A percentile compares a stretch with the other conserved stretches of the same genome.
Evolutionary conservation across 2,329 filamentous ascomycete genomes (phyloP).

Genomic region (Monosporascus sp.): DNA sequence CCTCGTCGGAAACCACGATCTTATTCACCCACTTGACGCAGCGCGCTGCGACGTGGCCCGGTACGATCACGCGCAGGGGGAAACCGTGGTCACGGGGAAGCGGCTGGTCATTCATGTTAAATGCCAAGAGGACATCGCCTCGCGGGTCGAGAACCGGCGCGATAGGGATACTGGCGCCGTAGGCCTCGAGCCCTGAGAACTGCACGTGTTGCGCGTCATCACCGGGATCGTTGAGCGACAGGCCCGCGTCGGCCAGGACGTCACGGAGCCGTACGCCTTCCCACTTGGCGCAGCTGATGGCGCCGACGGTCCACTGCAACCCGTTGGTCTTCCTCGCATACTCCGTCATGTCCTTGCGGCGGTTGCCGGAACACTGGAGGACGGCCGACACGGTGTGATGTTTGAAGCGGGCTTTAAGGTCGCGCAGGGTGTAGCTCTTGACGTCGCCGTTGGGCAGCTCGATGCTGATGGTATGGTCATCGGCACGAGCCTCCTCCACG

Average conservation of each 20-base stretch:
- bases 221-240: slow-evolving; percentile 22
- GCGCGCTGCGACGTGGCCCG: slow-evolving; percentile 60
- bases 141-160: slow-evolving; percentile 51
- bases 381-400: slow-evolving; percentile 38
- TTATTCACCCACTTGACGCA: slow-evolving; percentile 65
- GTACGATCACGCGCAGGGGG: slow-evolving; percentile 56
- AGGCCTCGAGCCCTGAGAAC: slow-evolving; percentile 54
- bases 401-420: slow-evolving; percentile 38
- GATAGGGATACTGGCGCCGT: slow-evolving; percentile 57
- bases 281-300: slow-evolving; percentile 41
- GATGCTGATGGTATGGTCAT: slow-evolving; percentile 32
- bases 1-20: slow-evolving; percentile 60
- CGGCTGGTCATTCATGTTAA: slow-evolving; percentile 60
- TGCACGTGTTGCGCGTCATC: slow-evolving; percentile 28
- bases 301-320: slow-evolving; percentile 41
- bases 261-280: slow-evolving; percentile 39
- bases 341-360: slow-evolving; percentile 39
- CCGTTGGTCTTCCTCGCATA: slow-evolving; percentile 37
- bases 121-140: slow-evolving; percentile 61
- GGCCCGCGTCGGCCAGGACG: slow-evolving; percentile 35
- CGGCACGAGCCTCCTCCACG: slow-evolving; percentile 25
- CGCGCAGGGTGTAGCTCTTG: slow-evolving; percentile 33
- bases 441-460: slow-evolving; percentile 37
- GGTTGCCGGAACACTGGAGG: slow-evolving; percentile 43
- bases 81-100: slow-evolving; percentile 62